Base-by-base conservation (phyloP, 768 basidiomycete species). In the Punctularia strigosozonata region DNA sequence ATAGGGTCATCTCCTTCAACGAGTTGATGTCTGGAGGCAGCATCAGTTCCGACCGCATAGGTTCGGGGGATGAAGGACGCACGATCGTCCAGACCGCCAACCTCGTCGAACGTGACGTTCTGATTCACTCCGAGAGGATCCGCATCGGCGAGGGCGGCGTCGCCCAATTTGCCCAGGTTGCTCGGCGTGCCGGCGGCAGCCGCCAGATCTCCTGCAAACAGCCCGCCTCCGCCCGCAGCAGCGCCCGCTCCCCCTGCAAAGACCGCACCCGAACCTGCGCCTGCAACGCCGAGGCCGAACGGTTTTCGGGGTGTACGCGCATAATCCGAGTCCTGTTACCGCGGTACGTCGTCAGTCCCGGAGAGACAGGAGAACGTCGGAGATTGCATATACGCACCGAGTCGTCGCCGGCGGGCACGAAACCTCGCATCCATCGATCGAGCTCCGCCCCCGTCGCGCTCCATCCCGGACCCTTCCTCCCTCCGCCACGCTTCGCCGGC, bases 1-100 rank as follows among this genome's bases (percentile, higher is more conserved):
- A 71, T 6, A 97, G 68, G 0, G 97, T 97, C 95, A 99, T 98
- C 56, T 99, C 95, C 62, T 97, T 98, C 43, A 98, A 63, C 6
- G 90, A 84, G 52, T 94, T 89, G 40, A 99, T 94, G 50, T 99
- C 89, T 92, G 39, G 7, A 31, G 28, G 24, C 6, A 45, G 18
- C 3, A 36, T 25, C 18, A 31, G 31, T 30, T 37, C 40, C 20
- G 37, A 36, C 25, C 30, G 28, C 33, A 44, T 21, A 19, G 37
- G 35, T 32, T 15, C 41, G 18, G 12, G 36, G 35, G 6, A 24
- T 35, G 30, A 18, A 34, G 24, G 18, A 69, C 78, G 54, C 50
- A 91, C 90, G 94, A 39, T 89, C 85, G 49, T 97, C 92, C 28
- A 99, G 63, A 3, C 95, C 95, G 18, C 95, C 95, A 20, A 98